phyloP scores from a whole-genome alignment of 495 filamentous ascomycete species.

The Penicillium mononematosum region DNA sequence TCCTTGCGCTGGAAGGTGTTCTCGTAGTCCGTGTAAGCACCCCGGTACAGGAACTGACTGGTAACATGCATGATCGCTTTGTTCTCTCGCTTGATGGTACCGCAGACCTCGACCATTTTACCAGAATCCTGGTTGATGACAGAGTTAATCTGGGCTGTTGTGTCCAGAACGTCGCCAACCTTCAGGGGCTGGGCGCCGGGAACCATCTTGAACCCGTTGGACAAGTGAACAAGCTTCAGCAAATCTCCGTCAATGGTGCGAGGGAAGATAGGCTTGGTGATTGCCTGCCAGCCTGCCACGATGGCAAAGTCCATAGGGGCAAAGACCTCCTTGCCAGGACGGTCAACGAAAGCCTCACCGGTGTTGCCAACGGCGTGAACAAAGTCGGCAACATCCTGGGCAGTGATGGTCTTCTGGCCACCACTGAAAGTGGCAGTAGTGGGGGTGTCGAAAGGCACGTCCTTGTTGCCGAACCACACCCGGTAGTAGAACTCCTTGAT shows the following conservation, averaged over 20 bases:
- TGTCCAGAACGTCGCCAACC: slow-evolving; percentile 89
- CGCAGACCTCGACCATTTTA: slow-evolving; percentile 99
- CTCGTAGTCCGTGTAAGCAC: slow-evolving; percentile 86
- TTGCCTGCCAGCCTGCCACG: slow-evolving; percentile 97
- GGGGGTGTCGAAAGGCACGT: slow-evolving; percentile 75
- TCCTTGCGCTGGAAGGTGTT: slow-evolving; percentile 98
- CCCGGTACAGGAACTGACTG: slow-evolving; percentile 95
- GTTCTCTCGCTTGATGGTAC: slow-evolving; percentile 85
- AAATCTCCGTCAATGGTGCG: slow-evolving; percentile 91
- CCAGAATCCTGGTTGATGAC: slow-evolving; percentile 97
- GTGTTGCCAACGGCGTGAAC: slow-evolving; percentile 98
- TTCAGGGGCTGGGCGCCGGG: slow-evolving; percentile 91
- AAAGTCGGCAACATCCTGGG: slow-evolving; percentile 93
- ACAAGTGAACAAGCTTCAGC: slow-evolving; percentile 90
- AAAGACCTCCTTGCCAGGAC: slow-evolving; percentile 89
- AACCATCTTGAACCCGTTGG: slow-evolving; percentile 97
- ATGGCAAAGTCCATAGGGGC: slow-evolving; percentile 99
- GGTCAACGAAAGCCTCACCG: slow-evolving; percentile 96
- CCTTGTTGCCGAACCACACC: slow-evolving; percentile 87
- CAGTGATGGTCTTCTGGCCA: slow-evolving; percentile 79
- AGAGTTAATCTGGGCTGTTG: slow-evolving; percentile 93
- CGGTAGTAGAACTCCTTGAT: slow-evolving; percentile 99
- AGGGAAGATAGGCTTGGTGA: slow-evolving; percentile 98
- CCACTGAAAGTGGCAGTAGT: slow-evolving; percentile 87
- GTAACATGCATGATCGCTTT: slow-evolving; percentile 96